Conservation (phyloP, 2,329 filamentous ascomycete species). For the Hymenoscyphus linearis region DNA sequence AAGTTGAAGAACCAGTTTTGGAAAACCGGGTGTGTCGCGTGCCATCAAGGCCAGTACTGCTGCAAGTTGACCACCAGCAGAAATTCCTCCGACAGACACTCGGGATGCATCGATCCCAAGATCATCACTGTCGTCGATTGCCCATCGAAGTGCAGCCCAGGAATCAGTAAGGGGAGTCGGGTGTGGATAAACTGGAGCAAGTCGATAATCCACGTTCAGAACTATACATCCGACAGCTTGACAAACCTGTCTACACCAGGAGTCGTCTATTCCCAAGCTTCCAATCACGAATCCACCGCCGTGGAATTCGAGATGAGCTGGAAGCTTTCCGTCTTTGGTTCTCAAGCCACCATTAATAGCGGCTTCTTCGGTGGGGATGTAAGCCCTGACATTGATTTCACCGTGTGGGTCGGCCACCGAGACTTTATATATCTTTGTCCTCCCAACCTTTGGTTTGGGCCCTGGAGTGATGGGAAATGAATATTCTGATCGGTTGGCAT, state of each 20-base stretch:
- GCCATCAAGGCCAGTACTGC: conserved; percentile 18
- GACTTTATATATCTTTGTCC: conserved; percentile 11
- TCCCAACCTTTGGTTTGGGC: conserved; percentile 16
- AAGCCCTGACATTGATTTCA: conserved; percentile 18
- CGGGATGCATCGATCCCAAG: conserved; percentile 15
- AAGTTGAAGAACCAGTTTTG: conserved; percentile 32
- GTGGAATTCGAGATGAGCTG: conserved; percentile 21
- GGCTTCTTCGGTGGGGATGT: conserved; percentile 16
- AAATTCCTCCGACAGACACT: conserved; percentile 18
- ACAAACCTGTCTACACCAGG: conserved; percentile 21
- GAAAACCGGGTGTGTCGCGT: conserved; percentile 22
- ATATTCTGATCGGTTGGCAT: conserved; percentile 19
- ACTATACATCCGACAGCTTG: conserved; percentile 26
- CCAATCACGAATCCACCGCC: conserved; percentile 24
- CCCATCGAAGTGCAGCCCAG: conserved; percentile 41
- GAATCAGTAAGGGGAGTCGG: conserved; percentile 39
- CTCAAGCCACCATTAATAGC: conserved; percentile 11
- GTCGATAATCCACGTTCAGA: conserved; percentile 37
- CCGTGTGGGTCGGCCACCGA: conserved; percentile 16
- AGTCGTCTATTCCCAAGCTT: conserved; percentile 15
- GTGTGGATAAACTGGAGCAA: conserved; percentile 42
- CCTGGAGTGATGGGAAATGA: conserved; percentile 18
- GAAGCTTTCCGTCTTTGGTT: conserved; percentile 13
- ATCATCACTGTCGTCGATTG: conserved; percentile 11
- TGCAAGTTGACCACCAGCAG: conserved; percentile 19